A percentile compares a stretch with the other conserved stretches of the same genome.
phyloP scores from a whole-genome alignment of 139 green algal genomes.

The Limnomonas spitsbergensis region DNA sequence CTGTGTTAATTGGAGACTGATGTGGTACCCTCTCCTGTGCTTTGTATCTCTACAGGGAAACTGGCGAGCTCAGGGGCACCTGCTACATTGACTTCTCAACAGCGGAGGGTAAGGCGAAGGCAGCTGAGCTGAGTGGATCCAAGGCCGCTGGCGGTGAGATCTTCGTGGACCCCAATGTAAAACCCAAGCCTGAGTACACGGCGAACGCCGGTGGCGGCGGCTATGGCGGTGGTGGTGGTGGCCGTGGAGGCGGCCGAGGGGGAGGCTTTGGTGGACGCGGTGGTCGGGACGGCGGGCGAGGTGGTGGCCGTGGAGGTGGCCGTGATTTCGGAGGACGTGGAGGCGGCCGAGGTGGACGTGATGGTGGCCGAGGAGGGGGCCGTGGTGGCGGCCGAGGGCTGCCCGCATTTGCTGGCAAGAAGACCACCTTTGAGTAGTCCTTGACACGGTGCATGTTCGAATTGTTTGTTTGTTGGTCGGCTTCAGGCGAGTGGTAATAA shows the following conservation, averaged over 20 bases:
- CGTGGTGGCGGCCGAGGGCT: neutral
- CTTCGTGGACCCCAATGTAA: constrained; percentile 59
- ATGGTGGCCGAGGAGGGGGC: neutral
- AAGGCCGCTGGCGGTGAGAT: constrained; percentile 54
- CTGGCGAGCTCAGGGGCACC: constrained; percentile 67
- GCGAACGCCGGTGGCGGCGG: neutral
- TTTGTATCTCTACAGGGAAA: constrained; percentile 6
- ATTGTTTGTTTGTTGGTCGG: too few species aligned
- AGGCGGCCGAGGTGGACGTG: neutral
- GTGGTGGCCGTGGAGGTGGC: neutral
- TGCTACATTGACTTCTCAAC: constrained; percentile 69
- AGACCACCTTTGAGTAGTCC: constrained; percentile 12
- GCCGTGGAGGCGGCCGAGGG: neutral
- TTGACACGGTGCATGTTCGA: too few species aligned
- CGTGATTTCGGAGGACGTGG: neutral
- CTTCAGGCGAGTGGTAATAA: too few species aligned
- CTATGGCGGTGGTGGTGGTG: constrained; percentile 1
- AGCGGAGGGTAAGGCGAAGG: constrained; percentile 55
- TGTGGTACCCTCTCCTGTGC: too few species aligned
- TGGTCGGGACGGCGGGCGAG: neutral
- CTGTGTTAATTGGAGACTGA: too few species aligned
- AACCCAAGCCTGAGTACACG: constrained; percentile 10
- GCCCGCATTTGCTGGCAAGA: neutral
- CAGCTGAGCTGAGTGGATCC: constrained; percentile 53
- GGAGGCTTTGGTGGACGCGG: neutral